Percentiles rank a stretch among this genome's conserved stretches.
Evolutionary conservation across 2,329 filamentous ascomycete species (phyloP).

Genomic region (Scytalidium sp.): DNA sequence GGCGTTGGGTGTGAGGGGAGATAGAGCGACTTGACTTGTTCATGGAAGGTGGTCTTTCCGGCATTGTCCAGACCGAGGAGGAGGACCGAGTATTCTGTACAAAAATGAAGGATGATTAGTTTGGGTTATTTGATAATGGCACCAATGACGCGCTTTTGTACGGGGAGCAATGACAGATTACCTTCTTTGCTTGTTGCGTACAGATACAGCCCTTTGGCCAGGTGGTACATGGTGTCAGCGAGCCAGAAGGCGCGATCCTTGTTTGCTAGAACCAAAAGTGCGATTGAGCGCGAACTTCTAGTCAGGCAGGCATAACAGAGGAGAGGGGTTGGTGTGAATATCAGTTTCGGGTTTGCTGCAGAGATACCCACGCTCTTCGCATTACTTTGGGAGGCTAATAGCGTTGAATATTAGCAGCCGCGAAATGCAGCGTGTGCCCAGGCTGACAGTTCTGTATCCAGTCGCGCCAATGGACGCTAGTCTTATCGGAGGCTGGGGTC

Average conservation of each 20-base stretch:
- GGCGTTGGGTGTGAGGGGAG: conserved; percentile 58
- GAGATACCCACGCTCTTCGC: no score
- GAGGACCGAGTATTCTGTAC: conserved; percentile 88
- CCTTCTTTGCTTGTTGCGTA: conserved; percentile 97
- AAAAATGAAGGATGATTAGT: conserved; percentile 8
- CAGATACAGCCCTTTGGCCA: conserved; percentile 90
- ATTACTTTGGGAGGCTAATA: no score
- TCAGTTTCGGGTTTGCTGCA: no score
- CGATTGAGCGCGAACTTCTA: no score
- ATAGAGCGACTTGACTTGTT: conserved; percentile 91
- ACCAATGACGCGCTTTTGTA: no score
- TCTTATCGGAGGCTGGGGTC: no score
- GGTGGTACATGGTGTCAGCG: conserved; percentile 75
- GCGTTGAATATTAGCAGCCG: no score
- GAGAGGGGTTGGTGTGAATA: no score
- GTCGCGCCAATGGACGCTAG: no score
- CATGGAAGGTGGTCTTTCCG: conserved; percentile 96
- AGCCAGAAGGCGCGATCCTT: neutral
- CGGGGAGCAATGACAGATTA: conserved; percentile 30
- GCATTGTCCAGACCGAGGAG: conserved; percentile 97
- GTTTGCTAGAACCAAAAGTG: neutral
- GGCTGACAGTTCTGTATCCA: no score
- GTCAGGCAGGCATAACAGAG: no score
- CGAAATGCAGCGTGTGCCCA: no score
- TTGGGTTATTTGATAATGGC: neutral